phyloP scores from a whole-genome alignment of 768 basidiomycete species.

The Collybiopsis confluens region DNA sequence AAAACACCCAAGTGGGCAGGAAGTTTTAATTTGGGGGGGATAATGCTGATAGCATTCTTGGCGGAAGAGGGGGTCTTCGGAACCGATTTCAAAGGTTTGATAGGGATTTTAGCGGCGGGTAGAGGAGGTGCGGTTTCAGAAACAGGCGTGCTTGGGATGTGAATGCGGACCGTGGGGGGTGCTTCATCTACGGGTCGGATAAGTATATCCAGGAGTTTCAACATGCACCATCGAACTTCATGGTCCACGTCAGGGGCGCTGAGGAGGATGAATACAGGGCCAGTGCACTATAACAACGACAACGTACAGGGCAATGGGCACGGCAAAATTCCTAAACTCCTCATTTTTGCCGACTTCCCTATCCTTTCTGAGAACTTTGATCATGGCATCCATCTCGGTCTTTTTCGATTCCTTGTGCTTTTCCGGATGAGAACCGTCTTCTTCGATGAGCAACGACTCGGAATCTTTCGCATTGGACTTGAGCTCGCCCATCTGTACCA shows the following conservation, averaged over 20 bases:
- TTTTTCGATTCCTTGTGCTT: constrained; percentile 73
- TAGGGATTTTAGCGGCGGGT: constrained; percentile 47
- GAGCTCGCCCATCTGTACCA: constrained; percentile 90
- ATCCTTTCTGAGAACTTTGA: constrained; percentile 86
- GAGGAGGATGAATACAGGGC: constrained; percentile 6
- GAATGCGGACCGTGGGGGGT: constrained; percentile 82
- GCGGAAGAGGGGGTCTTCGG: constrained; percentile 10
- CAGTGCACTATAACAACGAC: background rate
- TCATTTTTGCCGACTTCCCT: constrained; percentile 80
- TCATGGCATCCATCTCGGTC: constrained; percentile 78
- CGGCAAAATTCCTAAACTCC: constrained; percentile 70
- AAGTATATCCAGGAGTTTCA: constrained; percentile 88
- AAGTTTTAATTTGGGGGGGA: constrained; percentile 58
- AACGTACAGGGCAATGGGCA: constrained; percentile 77
- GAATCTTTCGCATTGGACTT: constrained; percentile 68
- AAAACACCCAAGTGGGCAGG: constrained; percentile 24
- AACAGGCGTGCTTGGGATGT: constrained; percentile 71
- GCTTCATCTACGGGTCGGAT: constrained; percentile 81
- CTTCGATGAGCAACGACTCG: constrained; percentile 79
- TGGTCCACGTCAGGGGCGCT: constrained; percentile 78
- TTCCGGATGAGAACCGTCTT: constrained; percentile 72
- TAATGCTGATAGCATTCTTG: constrained; percentile 38
- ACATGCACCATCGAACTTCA: constrained; percentile 85
- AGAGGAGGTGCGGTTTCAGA: constrained; percentile 54
- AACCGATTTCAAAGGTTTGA: constrained; percentile 33